Conservation (phyloP, 768 basidiomycete genomes). For the Infundibulicybe gibba region DNA sequence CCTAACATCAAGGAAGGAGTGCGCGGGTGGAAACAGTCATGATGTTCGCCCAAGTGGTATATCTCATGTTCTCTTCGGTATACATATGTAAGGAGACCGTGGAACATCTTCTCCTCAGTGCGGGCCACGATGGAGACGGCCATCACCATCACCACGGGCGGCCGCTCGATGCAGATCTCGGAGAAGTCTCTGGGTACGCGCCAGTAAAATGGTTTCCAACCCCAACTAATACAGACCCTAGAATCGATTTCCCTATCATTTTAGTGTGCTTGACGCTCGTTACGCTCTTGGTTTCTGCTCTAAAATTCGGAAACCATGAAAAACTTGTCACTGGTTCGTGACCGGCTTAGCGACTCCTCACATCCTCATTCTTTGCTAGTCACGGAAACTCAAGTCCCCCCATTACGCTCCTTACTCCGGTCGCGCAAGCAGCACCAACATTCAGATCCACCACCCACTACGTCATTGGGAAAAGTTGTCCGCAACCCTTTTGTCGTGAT, state of each 20-base stretch:
- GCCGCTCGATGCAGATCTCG: constrained; percentile 38
- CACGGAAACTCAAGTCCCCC: constrained; percentile 48
- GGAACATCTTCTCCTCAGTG: constrained; percentile 82
- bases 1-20: constrained; percentile 35
- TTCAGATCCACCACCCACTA: background rate
- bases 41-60: constrained; percentile 89
- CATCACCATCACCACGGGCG: constrained; percentile 57
- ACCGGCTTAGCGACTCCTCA: constrained; percentile 1
- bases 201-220: background rate
- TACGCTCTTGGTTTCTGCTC: constrained; percentile 53
- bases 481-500: background rate
- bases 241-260: constrained; percentile 67
- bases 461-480: background rate
- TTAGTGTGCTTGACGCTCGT: constrained; percentile 53
- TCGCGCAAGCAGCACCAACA: background rate
- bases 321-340: constrained; percentile 62
- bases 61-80: constrained; percentile 89
- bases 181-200: constrained; percentile 46
- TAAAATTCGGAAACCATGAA: constrained; percentile 59
- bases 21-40: constrained; percentile 66
- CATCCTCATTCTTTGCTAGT: background rate
- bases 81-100: constrained; percentile 98
- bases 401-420: background rate
- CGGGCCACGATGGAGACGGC: constrained; percentile 39
- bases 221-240: constrained; percentile 37